Conservation (phyloP, 345 rosid genomes). For the Brassica rapa region DNA sequence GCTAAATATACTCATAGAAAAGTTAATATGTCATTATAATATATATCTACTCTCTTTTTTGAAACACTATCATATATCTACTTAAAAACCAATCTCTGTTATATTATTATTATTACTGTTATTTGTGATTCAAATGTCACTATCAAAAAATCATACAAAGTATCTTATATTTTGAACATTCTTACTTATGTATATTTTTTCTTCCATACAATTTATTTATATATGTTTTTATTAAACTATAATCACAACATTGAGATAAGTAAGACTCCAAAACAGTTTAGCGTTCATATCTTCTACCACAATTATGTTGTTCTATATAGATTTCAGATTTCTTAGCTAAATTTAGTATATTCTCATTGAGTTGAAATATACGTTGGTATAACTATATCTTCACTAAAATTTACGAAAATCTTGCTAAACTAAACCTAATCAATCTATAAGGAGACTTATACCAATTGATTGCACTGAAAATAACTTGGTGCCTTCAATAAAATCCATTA, state of each 20-base stretch:
- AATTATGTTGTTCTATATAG: neutral
- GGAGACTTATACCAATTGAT: neutral
- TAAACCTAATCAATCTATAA: neutral
- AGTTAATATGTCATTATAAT: neutral
- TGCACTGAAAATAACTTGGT: neutral
- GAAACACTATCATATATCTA: too few relatives aligned
- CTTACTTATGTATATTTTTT: too few relatives aligned
- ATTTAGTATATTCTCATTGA: neutral
- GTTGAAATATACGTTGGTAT: neutral
- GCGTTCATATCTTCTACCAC: neutral
- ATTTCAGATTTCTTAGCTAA: neutral
- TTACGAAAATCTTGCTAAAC: neutral
- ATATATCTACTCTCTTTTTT: too few relatives aligned
- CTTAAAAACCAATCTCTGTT: neutral
- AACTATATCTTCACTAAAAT: neutral
- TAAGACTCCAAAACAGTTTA: too few relatives aligned
- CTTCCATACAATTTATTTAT: too few relatives aligned
- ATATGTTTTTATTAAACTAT: too few relatives aligned
- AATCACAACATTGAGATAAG: too few relatives aligned
- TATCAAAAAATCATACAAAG: neutral
- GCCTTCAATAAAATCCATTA: too few relatives aligned
- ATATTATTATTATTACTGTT: too few relatives aligned
- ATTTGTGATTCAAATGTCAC: neutral
- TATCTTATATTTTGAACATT: too few relatives aligned
- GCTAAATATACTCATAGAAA: neutral